Evolutionary conservation across 345 rosid genomes (phyloP), one percentile per base, ranked within the genome.

Genomic region (Hibiscus syriacus): DNA sequence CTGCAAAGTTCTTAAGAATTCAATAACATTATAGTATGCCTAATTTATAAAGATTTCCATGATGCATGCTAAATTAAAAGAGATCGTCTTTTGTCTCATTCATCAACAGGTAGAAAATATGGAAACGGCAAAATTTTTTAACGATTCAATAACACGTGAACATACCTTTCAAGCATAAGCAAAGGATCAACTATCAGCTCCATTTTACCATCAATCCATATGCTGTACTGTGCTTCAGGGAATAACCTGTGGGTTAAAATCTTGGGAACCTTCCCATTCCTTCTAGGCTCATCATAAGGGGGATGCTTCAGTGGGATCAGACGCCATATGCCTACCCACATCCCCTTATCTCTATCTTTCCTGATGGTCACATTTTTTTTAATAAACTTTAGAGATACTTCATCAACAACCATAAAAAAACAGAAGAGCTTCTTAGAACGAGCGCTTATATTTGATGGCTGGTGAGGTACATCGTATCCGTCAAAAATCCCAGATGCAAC

Each of bases 121-220:
- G 26, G 26, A 0, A 20, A 66, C 4, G 3, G 29, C 20, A 52
- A 19, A 30, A 2, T 14, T 67, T n/a, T 3, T 13, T 36, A 38
- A 36, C 29, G 16, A 67, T 30, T 34, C 11, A 17, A 68, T 55
- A 36, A 39, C 22, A 38, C 0, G 4, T 39, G 63, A 55, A 55
- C 10, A 17, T 82, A 90, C 98, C 99, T 95, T 80, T 95, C 99
- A 34, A 95, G 80, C 61, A 95, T 85, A 67, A 84, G 88, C 73
- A 92, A 73, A 5, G 99, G 98, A 62, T 90, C 98, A 50, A 92
- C 94, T 58, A 85, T 80, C 75, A 95, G 84, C 90, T 95, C 99
- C 98, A 94, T 94, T 77, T 95, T 92, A 62, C 93, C 98, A 82
- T 95, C 98, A 71, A 95, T 90, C 99, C 99, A 95, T 64, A 95